Percentiles rank a stretch among this genome's conserved stretches.
Conservation (phyloP, 441 rosid species). For the California macrophylla region DNA sequence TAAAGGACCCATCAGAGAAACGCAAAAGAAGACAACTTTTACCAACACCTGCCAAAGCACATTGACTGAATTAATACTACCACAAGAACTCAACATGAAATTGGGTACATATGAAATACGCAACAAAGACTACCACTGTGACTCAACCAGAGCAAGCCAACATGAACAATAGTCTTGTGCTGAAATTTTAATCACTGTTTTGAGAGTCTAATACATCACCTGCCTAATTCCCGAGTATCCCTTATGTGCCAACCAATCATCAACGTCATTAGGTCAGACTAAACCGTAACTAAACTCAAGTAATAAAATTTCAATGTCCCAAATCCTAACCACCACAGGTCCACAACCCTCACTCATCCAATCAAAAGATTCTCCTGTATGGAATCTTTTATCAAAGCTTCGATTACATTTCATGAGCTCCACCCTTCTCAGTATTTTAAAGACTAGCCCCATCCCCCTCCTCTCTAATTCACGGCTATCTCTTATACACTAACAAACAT, state of each 20-base stretch:
- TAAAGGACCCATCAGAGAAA: slow-evolving; percentile 95
- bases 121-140: not conserved
- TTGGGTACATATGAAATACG: not conserved
- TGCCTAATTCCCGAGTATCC: not conserved
- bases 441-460: not conserved
- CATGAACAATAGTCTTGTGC: not conserved
- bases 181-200: not conserved
- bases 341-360: too few species aligned
- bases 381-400: too few species aligned
- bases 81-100: not conserved
- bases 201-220: not conserved
- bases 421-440: not conserved
- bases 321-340: too few species aligned
- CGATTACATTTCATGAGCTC: not conserved
- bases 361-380: too few species aligned
- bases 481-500: not conserved
- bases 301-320: too few species aligned
- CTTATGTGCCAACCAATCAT: not conserved
- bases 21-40: slow-evolving; percentile 99
- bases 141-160: not conserved
- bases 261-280: not conserved
- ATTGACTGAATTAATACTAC: slow-evolving; percentile 6
- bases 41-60: slow-evolving; percentile 61
- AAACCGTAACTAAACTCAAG: not conserved
- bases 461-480: not conserved